These are phyloP conservation scores for Penicillium silybi DNA, from an alignment of 495 filamentous ascomycete genomes.

Conservation along the genomic window DNA sequence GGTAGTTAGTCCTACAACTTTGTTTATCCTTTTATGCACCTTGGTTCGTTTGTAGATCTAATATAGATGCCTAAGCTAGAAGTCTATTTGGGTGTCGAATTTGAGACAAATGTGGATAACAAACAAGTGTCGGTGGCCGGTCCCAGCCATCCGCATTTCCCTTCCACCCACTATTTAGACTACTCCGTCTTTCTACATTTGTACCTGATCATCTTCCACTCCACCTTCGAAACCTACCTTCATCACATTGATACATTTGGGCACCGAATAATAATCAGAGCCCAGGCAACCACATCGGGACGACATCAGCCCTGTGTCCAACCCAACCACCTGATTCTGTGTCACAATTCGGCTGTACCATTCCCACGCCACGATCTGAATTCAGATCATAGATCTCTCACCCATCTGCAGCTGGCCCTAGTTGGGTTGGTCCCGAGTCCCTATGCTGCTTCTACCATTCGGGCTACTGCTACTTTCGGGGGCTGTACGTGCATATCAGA, in stretches of 20 bases:
- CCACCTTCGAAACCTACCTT: background rate
- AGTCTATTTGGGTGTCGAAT: background rate
- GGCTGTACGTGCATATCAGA: background rate
- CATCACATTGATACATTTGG: background rate
- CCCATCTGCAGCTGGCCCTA: too few species aligned
- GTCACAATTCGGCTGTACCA: background rate
- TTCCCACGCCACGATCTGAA: background rate
- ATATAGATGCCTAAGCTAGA: background rate
- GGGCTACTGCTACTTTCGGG: background rate
- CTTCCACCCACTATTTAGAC: background rate
- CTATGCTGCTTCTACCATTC: background rate
- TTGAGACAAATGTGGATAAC: background rate
- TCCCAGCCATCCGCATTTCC: slow-evolving; percentile 2
- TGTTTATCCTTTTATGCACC: background rate
- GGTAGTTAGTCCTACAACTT: background rate
- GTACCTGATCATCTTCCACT: background rate
- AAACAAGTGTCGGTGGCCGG: background rate
- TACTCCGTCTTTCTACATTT: background rate
- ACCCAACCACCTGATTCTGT: background rate
- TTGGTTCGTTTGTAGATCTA: background rate
- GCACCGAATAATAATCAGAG: background rate
- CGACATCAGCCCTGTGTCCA: slow-evolving; percentile 6
- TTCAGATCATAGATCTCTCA: too few species aligned
- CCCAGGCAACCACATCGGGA: background rate
- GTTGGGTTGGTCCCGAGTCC: too few species aligned